These are phyloP conservation scores for Tephrocybe rancida DNA, from an alignment of 768 basidiomycete species.

Conservation along the genomic window DNA sequence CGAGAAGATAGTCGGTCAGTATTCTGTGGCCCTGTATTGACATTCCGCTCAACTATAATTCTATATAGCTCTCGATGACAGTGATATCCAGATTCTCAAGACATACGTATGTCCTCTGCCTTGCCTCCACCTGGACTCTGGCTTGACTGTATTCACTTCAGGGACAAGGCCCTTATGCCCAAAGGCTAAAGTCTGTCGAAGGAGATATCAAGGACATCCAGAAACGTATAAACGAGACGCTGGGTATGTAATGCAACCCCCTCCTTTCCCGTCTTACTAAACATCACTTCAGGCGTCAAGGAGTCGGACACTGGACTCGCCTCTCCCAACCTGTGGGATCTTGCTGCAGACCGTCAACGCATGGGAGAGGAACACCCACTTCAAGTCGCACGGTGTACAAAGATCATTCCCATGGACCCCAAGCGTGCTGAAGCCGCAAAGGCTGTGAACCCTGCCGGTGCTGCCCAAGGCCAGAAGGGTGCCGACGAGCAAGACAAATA, in stretches of 20 bases:
- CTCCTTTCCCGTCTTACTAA: not conserved
- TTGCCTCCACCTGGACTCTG: not conserved
- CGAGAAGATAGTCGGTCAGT: conserved; percentile 88
- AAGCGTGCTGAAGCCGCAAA: conserved; percentile 77
- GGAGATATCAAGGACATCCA: conserved; percentile 94
- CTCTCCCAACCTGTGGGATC: conserved; percentile 96
- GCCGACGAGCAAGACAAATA: conserved; percentile 99
- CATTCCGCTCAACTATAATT: conserved; percentile 9
- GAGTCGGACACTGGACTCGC: conserved; percentile 98
- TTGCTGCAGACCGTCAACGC: conserved; percentile 87
- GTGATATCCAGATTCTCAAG: conserved; percentile 98
- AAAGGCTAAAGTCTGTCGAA: conserved; percentile 85
- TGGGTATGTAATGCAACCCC: conserved; percentile 55
- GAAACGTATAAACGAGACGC: conserved; percentile 96
- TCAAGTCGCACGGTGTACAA: conserved; percentile 97
- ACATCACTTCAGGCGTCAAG: conserved; percentile 71
- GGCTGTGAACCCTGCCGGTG: conserved; percentile 77
- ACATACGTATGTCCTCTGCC: conserved; percentile 73
- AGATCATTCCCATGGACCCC: conserved; percentile 88
- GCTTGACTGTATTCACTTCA: conserved; percentile 31
- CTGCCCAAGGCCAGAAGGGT: conserved; percentile 86
- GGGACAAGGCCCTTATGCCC: conserved; percentile 98
- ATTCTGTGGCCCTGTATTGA: not conserved
- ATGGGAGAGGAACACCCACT: conserved; percentile 92
- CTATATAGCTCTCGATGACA: conserved; percentile 85